phyloP scores from a whole-genome alignment of 495 filamentous ascomycete species.

The Neurospora africana region DNA sequence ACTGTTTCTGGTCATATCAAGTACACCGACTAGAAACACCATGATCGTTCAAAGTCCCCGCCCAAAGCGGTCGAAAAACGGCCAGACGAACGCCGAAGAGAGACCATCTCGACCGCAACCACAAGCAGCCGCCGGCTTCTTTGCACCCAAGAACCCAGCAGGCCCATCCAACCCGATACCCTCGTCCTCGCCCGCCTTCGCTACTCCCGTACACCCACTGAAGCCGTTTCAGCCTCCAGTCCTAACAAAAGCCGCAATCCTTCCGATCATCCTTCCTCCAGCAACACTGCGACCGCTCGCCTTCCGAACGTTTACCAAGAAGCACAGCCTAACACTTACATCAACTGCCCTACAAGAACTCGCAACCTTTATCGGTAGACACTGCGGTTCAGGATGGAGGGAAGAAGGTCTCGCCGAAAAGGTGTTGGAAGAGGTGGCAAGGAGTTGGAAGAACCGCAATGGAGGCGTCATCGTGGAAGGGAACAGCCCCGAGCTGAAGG shows the following conservation, averaged over 20 bases:
- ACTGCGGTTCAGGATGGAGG: constrained; percentile 93
- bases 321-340: constrained; percentile 89
- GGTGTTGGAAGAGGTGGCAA: constrained; percentile 83
- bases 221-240: constrained; percentile 40
- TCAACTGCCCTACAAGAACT: constrained; percentile 75
- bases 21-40: constrained; percentile 4
- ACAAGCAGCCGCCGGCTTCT: constrained; percentile 20
- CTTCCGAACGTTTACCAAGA: constrained; percentile 94
- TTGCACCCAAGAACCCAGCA: constrained; percentile 26
- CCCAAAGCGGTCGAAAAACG: constrained; percentile 6
- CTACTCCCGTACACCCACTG: constrained; percentile 67
- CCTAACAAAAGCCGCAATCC: constrained; percentile 58
- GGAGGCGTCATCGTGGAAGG: constrained; percentile 86
- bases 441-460: constrained; percentile 74
- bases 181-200: constrained; percentile 85
- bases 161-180: constrained; percentile 45
- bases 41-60: constrained; percentile 20
- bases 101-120: constrained; percentile 20
- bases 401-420: constrained; percentile 89
- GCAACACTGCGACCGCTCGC: constrained; percentile 81
- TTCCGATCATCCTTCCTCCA: constrained; percentile 81
- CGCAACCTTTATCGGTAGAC: constrained; percentile 78
- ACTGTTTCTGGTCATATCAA: too few species aligned
- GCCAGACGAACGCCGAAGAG: constrained; percentile 11
- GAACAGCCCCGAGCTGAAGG: constrained; percentile 61